Conservation (phyloP, 2,329 filamentous ascomycete genomes). For the Trichoderma citrinoviride region DNA sequence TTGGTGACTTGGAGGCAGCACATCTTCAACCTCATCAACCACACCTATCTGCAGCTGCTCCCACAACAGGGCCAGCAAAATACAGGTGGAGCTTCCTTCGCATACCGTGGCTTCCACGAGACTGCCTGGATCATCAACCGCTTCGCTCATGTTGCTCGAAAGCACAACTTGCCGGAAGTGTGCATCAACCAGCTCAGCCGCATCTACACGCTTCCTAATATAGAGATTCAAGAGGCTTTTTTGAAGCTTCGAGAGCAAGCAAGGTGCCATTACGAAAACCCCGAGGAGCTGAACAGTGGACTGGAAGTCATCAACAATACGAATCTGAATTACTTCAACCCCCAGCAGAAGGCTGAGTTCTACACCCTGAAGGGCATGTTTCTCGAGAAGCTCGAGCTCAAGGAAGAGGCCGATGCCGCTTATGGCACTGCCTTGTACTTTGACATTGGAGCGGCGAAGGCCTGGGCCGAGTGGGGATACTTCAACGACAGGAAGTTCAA, state of each 20-base stretch:
- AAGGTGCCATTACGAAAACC: constrained; percentile 97
- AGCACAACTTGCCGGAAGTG: constrained; percentile 93
- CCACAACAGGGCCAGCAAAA: constrained; percentile 73
- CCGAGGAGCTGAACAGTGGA: constrained; percentile 84
- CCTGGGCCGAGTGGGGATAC: constrained; percentile 98
- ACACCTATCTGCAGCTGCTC: constrained; percentile 82
- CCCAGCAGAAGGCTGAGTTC: constrained; percentile 96
- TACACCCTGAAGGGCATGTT: constrained; percentile 99
- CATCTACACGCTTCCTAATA: constrained; percentile 98
- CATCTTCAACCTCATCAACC: constrained; percentile 96
- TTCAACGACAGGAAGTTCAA: constrained; percentile 98
- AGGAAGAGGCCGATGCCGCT: constrained; percentile 86
- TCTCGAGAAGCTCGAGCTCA: constrained; percentile 86
- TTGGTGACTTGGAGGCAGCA: constrained; percentile 99
- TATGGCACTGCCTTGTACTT: constrained; percentile 96
- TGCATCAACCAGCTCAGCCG: constrained; percentile 96
- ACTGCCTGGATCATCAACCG: constrained; percentile 99
- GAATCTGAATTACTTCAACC: constrained; percentile 96
- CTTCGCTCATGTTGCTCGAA: constrained; percentile 95
- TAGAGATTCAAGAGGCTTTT: constrained; percentile 99
- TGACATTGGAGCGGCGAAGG: constrained; percentile 91
- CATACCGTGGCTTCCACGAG: constrained; percentile 96
- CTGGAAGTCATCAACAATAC: constrained; percentile 99
- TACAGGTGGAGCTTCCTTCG: constrained; percentile 78
- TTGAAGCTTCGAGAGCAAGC: constrained; percentile 97